Conservation (phyloP, 352 stramenopile genomes). For the Globisporangium perplexum region DNA sequence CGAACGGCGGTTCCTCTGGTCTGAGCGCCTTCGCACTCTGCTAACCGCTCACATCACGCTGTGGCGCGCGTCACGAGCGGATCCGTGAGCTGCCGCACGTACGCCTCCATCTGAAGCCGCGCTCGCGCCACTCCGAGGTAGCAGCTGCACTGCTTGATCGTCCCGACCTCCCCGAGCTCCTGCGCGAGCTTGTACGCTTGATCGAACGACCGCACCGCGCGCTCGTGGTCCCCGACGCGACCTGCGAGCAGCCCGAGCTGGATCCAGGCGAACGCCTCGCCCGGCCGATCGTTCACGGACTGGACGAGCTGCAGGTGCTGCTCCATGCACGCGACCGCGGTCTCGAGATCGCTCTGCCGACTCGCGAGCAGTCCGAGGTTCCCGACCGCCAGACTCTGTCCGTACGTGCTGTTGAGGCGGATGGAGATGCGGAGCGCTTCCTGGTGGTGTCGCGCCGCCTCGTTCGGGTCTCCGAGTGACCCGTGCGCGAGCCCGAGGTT, state of each 20-base stretch:
- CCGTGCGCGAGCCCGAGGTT: slow-evolving; percentile 82
- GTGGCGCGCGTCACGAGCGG: slow-evolving; percentile 9
- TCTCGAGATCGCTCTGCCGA: slow-evolving; percentile 76
- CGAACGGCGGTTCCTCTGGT: not conserved
- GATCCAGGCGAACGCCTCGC: slow-evolving; percentile 83
- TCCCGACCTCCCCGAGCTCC: slow-evolving; percentile 54
- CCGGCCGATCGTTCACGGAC: slow-evolving; percentile 67
- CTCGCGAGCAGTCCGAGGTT: slow-evolving; percentile 85
- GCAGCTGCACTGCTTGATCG: slow-evolving; percentile 75
- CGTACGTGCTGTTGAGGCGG: slow-evolving; percentile 77
- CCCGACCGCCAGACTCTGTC: slow-evolving; percentile 81
- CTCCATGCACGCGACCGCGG: slow-evolving; percentile 80
- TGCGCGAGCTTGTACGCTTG: slow-evolving; percentile 73
- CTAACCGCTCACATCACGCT: slow-evolving; percentile 4
- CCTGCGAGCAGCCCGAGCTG: slow-evolving; percentile 76
- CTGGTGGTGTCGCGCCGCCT: slow-evolving; percentile 81
- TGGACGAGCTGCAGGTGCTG: slow-evolving; percentile 89
- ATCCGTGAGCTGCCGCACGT: slow-evolving; percentile 39
- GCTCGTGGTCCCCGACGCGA: slow-evolving; percentile 46
- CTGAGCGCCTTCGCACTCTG: not conserved
- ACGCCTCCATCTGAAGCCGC: slow-evolving; percentile 58
- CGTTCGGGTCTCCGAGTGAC: slow-evolving; percentile 54
- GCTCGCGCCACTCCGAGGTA: slow-evolving; percentile 72
- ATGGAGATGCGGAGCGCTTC: slow-evolving; percentile 84
- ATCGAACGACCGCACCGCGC: slow-evolving; percentile 69